Base-by-base conservation (phyloP, 257 asterid species). In the Ligustrum vulgare region DNA sequence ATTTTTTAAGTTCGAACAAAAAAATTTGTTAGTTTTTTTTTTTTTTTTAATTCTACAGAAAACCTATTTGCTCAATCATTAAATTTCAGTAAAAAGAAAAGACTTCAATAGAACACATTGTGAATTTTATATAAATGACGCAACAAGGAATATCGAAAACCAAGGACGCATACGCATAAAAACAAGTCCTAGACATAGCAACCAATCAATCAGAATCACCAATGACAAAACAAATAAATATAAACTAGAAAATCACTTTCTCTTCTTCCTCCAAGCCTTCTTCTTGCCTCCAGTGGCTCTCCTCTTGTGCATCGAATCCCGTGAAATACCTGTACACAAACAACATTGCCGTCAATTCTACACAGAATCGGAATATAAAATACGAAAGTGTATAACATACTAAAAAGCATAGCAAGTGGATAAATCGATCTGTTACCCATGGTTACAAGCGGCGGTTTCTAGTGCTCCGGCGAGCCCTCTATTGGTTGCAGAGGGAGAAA, bases 241-340 rank as follows among this genome's bases (percentile, higher is more conserved):
- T 11, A 34, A 68, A 39, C 3, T 1, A 15, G 64, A 33, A 56
- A 75, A 28, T 69, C 32, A 79, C 84, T 80, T 80, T 80, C 83
- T 70, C 75, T 80, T 80, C 80, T 80, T 80, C 77, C 84, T 80
- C 84, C 84, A 80, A 0, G 81, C 80, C 47, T 77, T 77, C 80
- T 77, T 77, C 80, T 77, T 77, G 16, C 80, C 80, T 70, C 80
- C 80, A 45, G 80, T 77, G 54, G 80, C 80, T 70, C 80, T 74
- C 58, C 76, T 77, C 72, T 77, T 77, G 80, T 80, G 84, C 84
- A 80, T 80, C 36, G 84, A 80, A 54, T 80, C 84, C 35, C 84
- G 76, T 2, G 84, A 80, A 66, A 80, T 80, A 80, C 84, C 84
- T 80, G 66, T 8, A 70, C 8, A 70, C 64, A 63, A 63, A 35